These are phyloP conservation scores for Saccharum officinarum DNA, from an alignment of 176 grass and related monocot genomes.

Conservation along the genomic window DNA sequence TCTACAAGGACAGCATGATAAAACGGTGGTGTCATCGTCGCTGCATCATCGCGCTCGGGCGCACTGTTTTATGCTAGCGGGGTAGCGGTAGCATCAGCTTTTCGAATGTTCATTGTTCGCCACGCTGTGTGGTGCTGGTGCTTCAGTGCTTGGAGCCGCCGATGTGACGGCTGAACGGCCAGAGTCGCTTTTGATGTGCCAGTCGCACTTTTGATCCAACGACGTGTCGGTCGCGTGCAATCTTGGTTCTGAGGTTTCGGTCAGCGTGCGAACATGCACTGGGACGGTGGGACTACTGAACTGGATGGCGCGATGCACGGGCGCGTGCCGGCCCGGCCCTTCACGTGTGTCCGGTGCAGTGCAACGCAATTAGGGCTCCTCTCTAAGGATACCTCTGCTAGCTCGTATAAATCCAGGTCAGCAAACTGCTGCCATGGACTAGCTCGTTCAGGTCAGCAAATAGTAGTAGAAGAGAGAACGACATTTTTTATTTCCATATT, in stretches of 20 bases:
- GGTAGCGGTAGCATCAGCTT: background rate
- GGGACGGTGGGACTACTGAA: background rate
- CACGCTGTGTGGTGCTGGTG: background rate
- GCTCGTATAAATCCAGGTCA: too few relatives aligned
- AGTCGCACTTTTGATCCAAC: background rate
- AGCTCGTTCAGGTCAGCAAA: background rate
- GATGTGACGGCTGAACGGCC: slow-evolving; percentile 30
- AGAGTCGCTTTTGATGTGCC: background rate
- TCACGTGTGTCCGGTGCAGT: background rate
- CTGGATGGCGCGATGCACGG: slow-evolving; percentile 43
- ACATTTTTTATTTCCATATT: background rate
- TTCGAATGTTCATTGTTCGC: background rate
- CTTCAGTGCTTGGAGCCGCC: background rate
- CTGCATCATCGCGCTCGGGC: too few relatives aligned
- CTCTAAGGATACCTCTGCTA: too few relatives aligned
- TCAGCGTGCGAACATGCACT: background rate
- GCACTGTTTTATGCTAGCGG: slow-evolving; percentile 18
- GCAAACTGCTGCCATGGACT: too few relatives aligned
- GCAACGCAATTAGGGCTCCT: background rate
- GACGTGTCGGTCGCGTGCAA: background rate
- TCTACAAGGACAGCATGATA: slow-evolving; percentile 1
- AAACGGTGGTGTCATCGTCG: too few relatives aligned
- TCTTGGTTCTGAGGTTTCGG: background rate
- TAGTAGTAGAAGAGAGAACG: background rate
- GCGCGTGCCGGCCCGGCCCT: background rate